Percentiles rank a stretch among this genome's conserved stretches.
phyloP scores from a whole-genome alignment of 106 monocot genomes.

The Allium fistulosum region DNA sequence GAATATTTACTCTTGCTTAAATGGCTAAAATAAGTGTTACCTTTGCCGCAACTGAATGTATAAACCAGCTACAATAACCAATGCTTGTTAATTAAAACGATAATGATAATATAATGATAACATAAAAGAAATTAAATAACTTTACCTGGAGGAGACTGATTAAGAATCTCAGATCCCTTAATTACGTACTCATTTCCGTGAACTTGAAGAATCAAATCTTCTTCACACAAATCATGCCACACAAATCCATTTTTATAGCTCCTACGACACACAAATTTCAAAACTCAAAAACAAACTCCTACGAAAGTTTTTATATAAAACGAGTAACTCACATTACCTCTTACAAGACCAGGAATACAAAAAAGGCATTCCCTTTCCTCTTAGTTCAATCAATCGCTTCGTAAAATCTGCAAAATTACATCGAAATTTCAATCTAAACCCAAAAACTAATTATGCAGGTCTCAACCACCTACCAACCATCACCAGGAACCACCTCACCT shows the following conservation, averaged over 20 bases:
- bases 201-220: slow-evolving; percentile 68
- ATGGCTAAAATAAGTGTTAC: no score
- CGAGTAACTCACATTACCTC: slow-evolving; percentile 27
- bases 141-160: slow-evolving; percentile 50
- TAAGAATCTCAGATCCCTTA: slow-evolving; percentile 79
- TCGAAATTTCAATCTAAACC: background rate
- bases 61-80: no score
- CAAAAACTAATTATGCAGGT: background rate
- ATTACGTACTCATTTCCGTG: slow-evolving; percentile 71
- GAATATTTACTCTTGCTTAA: no score
- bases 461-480: no score
- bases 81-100: no score
- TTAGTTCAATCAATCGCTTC: slow-evolving; percentile 44
- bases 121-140: background rate
- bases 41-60: no score
- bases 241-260: slow-evolving; percentile 91
- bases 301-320: no score
- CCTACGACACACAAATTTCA: slow-evolving; percentile 20
- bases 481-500: no score
- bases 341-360: slow-evolving; percentile 98
- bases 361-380: slow-evolving; percentile 70
- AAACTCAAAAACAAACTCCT: background rate
- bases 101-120: no score
- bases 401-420: slow-evolving; percentile 49
- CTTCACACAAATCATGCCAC: slow-evolving; percentile 80